A percentile compares a stretch with the other conserved stretches of the same genome.
These are phyloP conservation scores for Staphylotrichum longicolle DNA, from an alignment of 495 filamentous ascomycete species.

Conservation along the genomic window DNA sequence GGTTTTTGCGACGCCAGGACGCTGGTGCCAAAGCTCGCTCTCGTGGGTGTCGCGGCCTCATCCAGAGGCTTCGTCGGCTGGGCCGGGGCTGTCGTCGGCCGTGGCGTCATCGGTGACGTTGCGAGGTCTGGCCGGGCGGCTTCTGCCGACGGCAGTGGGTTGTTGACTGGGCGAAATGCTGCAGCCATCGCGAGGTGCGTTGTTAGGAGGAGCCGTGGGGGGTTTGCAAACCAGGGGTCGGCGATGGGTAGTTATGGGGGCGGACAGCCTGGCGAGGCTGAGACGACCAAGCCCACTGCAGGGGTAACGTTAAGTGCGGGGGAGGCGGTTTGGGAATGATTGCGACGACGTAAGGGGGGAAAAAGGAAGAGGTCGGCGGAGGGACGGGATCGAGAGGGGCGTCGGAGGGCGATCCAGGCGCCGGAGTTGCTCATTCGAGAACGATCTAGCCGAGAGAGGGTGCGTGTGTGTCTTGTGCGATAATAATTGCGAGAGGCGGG, in stretches of 20 bases:
- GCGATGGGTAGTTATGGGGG: constrained; percentile 32
- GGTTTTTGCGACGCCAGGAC: constrained; percentile 56
- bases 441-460: constrained; percentile 6
- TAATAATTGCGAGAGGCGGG: constrained; percentile 16
- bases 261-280: constrained; percentile 38
- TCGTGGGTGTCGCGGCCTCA: constrained; percentile 60
- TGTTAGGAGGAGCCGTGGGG: constrained; percentile 14
- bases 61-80: constrained; percentile 41
- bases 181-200: constrained; percentile 41
- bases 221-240: constrained; percentile 19
- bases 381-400: constrained; percentile 1
- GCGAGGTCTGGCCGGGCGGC: constrained; percentile 46
- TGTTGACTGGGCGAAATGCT: constrained; percentile 76
- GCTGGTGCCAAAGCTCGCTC: constrained; percentile 50
- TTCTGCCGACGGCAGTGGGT: constrained; percentile 56
- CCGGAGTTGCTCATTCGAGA: constrained; percentile 17
- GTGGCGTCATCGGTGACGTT: constrained; percentile 62
- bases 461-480: constrained; percentile 18
- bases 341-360: constrained; percentile 22
- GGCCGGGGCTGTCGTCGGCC: constrained; percentile 48
- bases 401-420: constrained; percentile 6
- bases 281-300: constrained; percentile 33
- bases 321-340: constrained; percentile 36
- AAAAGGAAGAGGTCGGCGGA: constrained; percentile 30
- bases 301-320: constrained; percentile 33